Conservation (phyloP, 1,139 yeast species). For the Pichia sp. region DNA sequence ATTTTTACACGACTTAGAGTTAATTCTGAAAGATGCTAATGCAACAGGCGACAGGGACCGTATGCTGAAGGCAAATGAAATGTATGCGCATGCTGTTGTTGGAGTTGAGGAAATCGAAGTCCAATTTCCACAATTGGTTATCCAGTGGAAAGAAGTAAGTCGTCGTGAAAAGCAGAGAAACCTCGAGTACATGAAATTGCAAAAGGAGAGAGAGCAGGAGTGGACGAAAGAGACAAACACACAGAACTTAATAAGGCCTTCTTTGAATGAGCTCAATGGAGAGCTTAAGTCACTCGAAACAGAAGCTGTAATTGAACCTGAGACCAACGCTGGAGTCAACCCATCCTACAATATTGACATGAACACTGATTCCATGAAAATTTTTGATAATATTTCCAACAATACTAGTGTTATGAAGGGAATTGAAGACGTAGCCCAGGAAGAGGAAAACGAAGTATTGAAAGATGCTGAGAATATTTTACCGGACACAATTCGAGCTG, state of each 20-base stretch:
- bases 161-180: conserved; percentile 62
- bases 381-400: background rate
- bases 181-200: conserved; percentile 35
- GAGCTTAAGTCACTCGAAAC: background rate
- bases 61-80: conserved; percentile 83
- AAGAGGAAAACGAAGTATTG: conserved; percentile 6
- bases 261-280: background rate
- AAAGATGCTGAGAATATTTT: background rate
- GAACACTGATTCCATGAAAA: background rate
- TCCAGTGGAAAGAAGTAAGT: conserved; percentile 72
- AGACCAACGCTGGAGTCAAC: background rate
- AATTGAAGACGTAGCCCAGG: background rate
- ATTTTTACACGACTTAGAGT: conserved; percentile 74
- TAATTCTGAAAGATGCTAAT: conserved; percentile 76
- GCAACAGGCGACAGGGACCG: conserved; percentile 81
- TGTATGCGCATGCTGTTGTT: conserved; percentile 95
- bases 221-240: conserved; percentile 4
- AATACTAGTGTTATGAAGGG: conserved; percentile 1
- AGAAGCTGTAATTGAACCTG: background rate
- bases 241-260: background rate
- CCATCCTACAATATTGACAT: background rate
- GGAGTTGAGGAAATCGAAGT: conserved; percentile 85
- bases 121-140: conserved; percentile 56
- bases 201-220: conserved; percentile 8
- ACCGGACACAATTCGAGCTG: background rate